These are phyloP conservation scores for Firmiana major DNA, from an alignment of 345 rosid species.

Conservation along the genomic window DNA sequence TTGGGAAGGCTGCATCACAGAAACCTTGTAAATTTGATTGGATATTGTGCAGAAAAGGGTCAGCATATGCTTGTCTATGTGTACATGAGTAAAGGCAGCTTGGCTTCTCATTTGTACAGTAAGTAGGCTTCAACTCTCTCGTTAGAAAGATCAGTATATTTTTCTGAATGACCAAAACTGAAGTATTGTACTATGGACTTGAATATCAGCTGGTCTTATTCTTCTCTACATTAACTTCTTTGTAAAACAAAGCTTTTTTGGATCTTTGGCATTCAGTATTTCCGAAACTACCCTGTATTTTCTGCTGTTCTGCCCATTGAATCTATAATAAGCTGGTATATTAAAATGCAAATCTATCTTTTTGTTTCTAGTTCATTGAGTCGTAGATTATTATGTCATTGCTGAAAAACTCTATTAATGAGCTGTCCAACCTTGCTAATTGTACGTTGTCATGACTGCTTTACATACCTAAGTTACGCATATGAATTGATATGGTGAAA, in stretches of 20 bases:
- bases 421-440: neutral
- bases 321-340: neutral
- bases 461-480: neutral
- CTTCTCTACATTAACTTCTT: neutral
- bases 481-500: neutral
- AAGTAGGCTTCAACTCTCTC: constrained; percentile 33
- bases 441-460: neutral
- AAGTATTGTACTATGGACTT: neutral
- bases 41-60: constrained; percentile 96
- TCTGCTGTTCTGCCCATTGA: neutral
- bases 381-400: neutral
- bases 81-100: constrained; percentile 96
- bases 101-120: constrained; percentile 93
- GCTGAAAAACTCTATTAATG: neutral
- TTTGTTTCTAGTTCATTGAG: neutral
- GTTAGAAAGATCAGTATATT: neutral
- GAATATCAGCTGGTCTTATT: neutral
- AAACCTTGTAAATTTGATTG: constrained; percentile 90
- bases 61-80: constrained; percentile 94
- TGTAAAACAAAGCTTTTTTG: constrained; percentile 1
- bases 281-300: constrained; percentile 1
- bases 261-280: constrained; percentile 6
- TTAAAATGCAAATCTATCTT: neutral
- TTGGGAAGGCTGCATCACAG: constrained; percentile 97
- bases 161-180: constrained; percentile 3